Percentiles rank a stretch among this genome's conserved stretches.
Conservation (phyloP, 2,329 filamentous ascomycete species). For the Alternaria arborescens region DNA sequence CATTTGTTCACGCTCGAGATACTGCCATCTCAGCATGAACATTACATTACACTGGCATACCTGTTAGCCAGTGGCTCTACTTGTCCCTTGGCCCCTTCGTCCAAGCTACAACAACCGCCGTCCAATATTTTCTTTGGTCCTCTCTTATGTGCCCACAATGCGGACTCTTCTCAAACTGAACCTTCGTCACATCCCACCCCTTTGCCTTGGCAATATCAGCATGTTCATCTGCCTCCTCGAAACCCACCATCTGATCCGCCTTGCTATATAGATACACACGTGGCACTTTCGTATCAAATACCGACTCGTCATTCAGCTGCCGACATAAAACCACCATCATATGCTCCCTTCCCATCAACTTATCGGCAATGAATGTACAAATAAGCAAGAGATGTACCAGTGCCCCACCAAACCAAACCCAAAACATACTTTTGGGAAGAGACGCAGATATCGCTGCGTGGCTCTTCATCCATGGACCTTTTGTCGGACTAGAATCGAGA, state of each 20-base stretch:
- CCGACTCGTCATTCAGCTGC: constrained; percentile 39
- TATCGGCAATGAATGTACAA: constrained; percentile 28
- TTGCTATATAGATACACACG: constrained; percentile 68
- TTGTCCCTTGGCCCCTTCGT: constrained; percentile 23
- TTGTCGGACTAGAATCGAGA: constrained; percentile 47
- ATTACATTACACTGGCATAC: background rate
- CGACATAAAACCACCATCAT: constrained; percentile 39
- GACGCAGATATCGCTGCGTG: constrained; percentile 42
- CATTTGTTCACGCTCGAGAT: background rate
- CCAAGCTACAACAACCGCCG: constrained; percentile 45
- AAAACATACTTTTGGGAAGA: constrained; percentile 36
- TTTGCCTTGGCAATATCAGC: constrained; percentile 57
- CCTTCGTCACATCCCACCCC: constrained; percentile 61
- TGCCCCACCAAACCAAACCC: constrained; percentile 37
- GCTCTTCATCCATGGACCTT: constrained; percentile 42
- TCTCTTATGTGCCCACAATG: constrained; percentile 70
- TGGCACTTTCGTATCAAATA: constrained; percentile 49
- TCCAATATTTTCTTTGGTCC: constrained; percentile 68
- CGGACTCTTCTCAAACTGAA: constrained; percentile 65
- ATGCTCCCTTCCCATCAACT: constrained; percentile 30
- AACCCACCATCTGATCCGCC: constrained; percentile 65
- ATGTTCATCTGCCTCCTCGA: constrained; percentile 65
- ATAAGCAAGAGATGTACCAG: constrained; percentile 41
- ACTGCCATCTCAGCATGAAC: background rate
- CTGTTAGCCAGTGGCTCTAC: background rate